Base-by-base conservation (phyloP, 139 green algal species). In the Zygnema circumcarinatum region DNA sequence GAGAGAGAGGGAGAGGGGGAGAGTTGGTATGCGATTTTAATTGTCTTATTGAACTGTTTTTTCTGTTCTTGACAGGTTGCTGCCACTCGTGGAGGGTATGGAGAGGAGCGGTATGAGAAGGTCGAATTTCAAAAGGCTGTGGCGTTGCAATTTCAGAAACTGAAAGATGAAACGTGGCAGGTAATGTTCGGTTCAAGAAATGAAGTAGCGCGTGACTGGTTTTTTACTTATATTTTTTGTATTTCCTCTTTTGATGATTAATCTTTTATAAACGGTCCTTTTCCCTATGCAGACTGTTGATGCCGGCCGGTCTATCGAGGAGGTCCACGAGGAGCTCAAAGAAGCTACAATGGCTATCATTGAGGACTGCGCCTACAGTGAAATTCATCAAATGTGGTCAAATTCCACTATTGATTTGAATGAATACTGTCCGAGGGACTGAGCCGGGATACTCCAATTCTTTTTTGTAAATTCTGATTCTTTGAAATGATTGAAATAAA, bases 101-200 rank as follows among this genome's bases (percentile, higher is more conserved):
- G 97, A 0, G 81, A 94, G 72, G 97, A 99, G 90, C 89, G 96
- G 1, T 99, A 92, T 74, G 90, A 93, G 79, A 93, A 90, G 76
- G n/a, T 87, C n/a, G 87, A 92, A 3, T 87, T 93, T 22, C 90
- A 93, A 67, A 22, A 78, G 67, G 16, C 21, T 31, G 90, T 93
- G 54, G 54, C 40, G 35, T n/a, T 40, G 38, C 74, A 89, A 1
- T 93, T 92, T 67, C 21, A 74, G 3, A 29, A 35, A 35, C 42
- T 93, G 72, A 53, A 56, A 38, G 84, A 88, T 36, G 25, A 74
- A 41, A 88, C 76, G 36, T 92, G 89, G 89, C 36, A 68, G 36
- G 81, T 92, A 31, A n/a, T n/a, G n/a, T n/a, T n/a, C n/a, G n/a
- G n/a, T n/a, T n/a, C n/a, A n/a, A n/a, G n/a, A n/a, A n/a, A n/a